Base-by-base conservation (phyloP, 352 stramenopile species). In the Phytophthora citricola region DNA sequence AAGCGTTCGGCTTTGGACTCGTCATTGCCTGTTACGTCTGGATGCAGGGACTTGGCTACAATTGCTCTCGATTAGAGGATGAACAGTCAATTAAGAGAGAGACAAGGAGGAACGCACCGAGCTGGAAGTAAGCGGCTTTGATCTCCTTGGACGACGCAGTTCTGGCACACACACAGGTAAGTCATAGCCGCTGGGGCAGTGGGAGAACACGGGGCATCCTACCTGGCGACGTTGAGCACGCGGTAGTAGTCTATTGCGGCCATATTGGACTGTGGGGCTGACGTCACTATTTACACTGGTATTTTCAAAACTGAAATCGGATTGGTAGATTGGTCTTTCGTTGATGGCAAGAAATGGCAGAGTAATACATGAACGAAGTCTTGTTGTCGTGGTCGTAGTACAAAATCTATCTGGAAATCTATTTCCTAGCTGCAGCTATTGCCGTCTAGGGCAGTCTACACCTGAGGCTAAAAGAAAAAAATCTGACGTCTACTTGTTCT, bases 1-100 rank as follows among this genome's bases (percentile, higher is more conserved):
- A 95, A 95, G n/a, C 83, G 79, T 70, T 93, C 84, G 1, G 88
- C 83, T 68, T 95, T 95, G 50, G 78, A 79, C 54, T 74, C 54
- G 44, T 95, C 88, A 58, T 94, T 93, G 47, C 83, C 85, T 1
- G 84, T 95, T 32, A 91, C 86, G 52, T 95, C 88, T n/a, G 88
- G 88, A 84, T 94, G 88, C 59, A 95, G 73, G 24, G 79, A 79
- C 67, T 93, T 93, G 45, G 88, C 87, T 89, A 56, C 17, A 63
- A 39, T 8, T 43, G 1, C 3, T 26, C 11, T 46, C 9, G 11
- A 10, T 68, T 34, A 63, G 45, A 57, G 4, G 20, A 15, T 22
- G 29, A 14, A 36, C 9, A 24, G 5, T 34, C 34, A 12, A 17
- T 12, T 10, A n/a, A 32, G 0, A 38, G 11, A 24, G 36, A n/a